Base-by-base conservation (phyloP, 805 yeast species). In the Teunomyces stri region DNA sequence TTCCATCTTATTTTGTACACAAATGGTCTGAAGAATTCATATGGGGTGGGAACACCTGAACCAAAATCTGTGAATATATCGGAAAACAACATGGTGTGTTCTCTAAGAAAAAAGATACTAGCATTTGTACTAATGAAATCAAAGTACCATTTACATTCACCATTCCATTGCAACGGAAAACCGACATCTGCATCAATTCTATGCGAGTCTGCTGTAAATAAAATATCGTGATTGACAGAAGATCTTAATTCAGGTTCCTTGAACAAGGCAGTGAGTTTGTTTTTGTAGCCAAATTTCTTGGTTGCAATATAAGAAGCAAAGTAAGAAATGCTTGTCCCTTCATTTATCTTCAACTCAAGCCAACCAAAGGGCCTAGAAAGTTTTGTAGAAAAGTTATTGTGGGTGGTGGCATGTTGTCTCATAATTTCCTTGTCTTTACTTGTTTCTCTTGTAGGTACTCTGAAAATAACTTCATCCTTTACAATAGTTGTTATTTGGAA, bases 191-290 rank as follows among this genome's bases (percentile, higher is more conserved):
- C 81, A 7, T 68, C 64, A 5, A 90, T 40, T 2, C 60, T 61
- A 57, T 87, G 89, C 7, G 67, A 65, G 18, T 79, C 76, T 0
- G 95, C 86, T 10, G 75, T 72, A 52, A 87, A 78, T 15, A 90
- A 64, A 9, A 89, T 70, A 54, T 89, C 96, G 62, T 94, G 99
- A 55, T 92, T 94, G 1, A 94, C 91, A 48, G 96, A 87, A 0
- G 97, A 74, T 39, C 91, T 68, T 2, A 89, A 62, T 55, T 87
- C 95, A 0, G 87, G 81, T 13, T 72, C 68, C 0, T 63, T 61
- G 27, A 92, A 63, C 15, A 69, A 69, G 1, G 81, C 61, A 1
- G 66, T 61, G 1, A 85, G 52, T 2, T 55, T 62, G 53, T 82
- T 84, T 15, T 71, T 70, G 73, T 78, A 85, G 0, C 97, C 78